Evolutionary conservation across 2,329 filamentous ascomycete species (phyloP).

Genomic region (Phaeosphaeria sp.): DNA sequence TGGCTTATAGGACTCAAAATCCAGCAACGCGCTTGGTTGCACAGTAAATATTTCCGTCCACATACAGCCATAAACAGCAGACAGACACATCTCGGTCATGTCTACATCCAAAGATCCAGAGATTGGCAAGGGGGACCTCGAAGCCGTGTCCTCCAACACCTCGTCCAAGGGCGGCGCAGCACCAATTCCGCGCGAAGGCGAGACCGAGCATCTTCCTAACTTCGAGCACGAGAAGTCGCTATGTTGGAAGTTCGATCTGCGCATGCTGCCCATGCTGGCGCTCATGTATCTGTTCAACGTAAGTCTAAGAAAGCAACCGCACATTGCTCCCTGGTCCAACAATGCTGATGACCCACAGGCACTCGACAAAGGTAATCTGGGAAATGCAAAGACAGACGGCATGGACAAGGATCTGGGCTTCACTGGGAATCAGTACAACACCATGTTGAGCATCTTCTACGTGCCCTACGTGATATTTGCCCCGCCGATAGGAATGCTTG

Average conservation of each 20-base stretch:
- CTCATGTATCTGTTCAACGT: constrained; percentile 66
- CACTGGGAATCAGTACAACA: constrained; percentile 70
- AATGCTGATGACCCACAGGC: background rate
- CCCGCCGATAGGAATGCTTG: constrained; percentile 69
- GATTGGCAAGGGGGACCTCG: constrained; percentile 36
- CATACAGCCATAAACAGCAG: background rate
- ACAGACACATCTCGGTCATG: constrained; percentile 22
- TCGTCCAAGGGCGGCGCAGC: constrained; percentile 32
- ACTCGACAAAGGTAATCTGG: constrained; percentile 39
- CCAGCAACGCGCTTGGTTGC: too few relatives aligned
- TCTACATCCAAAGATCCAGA: constrained; percentile 33
- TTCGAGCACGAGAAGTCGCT: constrained; percentile 51
- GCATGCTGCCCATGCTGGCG: constrained; percentile 64
- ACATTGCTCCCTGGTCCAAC: background rate
- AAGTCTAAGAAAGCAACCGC: background rate
- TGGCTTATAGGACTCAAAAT: too few relatives aligned
- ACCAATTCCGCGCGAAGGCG: constrained; percentile 34
- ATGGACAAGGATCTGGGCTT: constrained; percentile 65
- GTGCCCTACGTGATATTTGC: constrained; percentile 76
- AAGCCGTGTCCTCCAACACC: constrained; percentile 34
- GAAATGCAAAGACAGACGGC: constrained; percentile 54
- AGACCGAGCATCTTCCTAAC: constrained; percentile 41
- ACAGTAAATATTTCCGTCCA: background rate
- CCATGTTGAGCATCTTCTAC: constrained; percentile 73
- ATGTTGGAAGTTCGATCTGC: constrained; percentile 62